phyloP scores from a whole-genome alignment of 305 asterid species.

The Solanum hybrid region DNA sequence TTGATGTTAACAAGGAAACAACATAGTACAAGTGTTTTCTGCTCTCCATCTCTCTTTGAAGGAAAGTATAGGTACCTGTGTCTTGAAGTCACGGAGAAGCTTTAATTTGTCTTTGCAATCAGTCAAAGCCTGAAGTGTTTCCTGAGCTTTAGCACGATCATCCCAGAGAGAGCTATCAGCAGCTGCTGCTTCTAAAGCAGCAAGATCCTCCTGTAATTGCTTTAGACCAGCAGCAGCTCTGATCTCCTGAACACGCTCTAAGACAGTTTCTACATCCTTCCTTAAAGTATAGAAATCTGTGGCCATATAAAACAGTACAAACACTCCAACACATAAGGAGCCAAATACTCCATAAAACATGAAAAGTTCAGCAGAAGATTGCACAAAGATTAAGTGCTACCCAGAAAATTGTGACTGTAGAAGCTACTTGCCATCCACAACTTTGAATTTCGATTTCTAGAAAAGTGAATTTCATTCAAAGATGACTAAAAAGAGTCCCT shows the following conservation, averaged over 20 bases:
- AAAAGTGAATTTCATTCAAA: conserved; percentile 2
- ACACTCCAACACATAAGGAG: not conserved
- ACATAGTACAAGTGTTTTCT: not conserved
- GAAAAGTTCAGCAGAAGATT: not conserved
- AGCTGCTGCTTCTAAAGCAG: conserved; percentile 72
- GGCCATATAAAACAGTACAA: not conserved
- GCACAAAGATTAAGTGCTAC: not conserved
- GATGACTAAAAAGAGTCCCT: not conserved
- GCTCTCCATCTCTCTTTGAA: not conserved
- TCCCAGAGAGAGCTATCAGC: conserved; percentile 88
- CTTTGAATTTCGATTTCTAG: not conserved
- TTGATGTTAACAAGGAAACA: not conserved
- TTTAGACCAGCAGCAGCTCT: conserved; percentile 70
- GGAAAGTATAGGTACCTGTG: conserved; percentile 43
- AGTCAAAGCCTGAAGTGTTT: conserved; percentile 81
- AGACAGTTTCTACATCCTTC: conserved; percentile 60
- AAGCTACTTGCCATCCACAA: not conserved
- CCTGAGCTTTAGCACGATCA: conserved; percentile 86
- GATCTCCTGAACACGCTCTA: conserved; percentile 77
- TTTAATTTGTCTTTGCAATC: conserved; percentile 83
- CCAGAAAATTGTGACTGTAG: not conserved
- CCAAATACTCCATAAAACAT: not conserved
- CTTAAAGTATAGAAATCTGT: conserved; percentile 88
- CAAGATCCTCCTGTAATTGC: conserved; percentile 58
- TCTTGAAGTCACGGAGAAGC: conserved; percentile 73